Percentiles rank a stretch among this genome's conserved stretches.
These are phyloP conservation scores for Quercus dentata DNA, from an alignment of 306 rosid species.

Conservation along the genomic window DNA sequence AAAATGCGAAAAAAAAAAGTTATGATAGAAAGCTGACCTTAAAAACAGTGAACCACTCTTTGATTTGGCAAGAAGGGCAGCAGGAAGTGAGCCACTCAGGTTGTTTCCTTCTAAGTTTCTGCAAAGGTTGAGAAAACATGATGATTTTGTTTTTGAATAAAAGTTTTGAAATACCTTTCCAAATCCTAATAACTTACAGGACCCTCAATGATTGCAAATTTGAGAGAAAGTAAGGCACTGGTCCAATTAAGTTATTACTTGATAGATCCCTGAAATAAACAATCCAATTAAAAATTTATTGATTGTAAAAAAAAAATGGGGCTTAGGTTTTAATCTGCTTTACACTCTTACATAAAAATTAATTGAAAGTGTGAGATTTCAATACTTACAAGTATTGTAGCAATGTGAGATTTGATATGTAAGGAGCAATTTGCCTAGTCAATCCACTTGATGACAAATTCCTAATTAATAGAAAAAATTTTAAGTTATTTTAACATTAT, in stretches of 20 bases:
- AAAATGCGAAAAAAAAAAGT: background rate
- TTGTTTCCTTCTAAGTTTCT: slow-evolving; percentile 52
- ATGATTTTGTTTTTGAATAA: background rate
- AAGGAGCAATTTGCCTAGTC: slow-evolving; percentile 33
- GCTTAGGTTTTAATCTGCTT: slow-evolving; percentile 8
- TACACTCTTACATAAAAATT: too few species aligned
- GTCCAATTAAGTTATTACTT: slow-evolving; percentile 40
- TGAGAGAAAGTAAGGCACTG: slow-evolving; percentile 38
- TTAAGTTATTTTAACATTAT: too few species aligned
- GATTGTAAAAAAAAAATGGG: background rate
- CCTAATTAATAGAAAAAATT: slow-evolving; percentile 17
- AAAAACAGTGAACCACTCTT: slow-evolving; percentile 32
- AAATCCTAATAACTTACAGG: slow-evolving; percentile 33
- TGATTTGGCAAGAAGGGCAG: slow-evolving; percentile 25
- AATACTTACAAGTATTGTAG: slow-evolving; percentile 43
- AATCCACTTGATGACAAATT: slow-evolving; percentile 45
- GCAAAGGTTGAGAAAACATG: slow-evolving; percentile 13
- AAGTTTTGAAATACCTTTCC: background rate
- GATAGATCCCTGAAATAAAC: slow-evolving; percentile 54
- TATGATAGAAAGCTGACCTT: slow-evolving; percentile 33
- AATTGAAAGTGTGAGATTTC: background rate
- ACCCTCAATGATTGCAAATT: slow-evolving; percentile 22
- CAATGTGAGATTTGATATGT: slow-evolving; percentile 36
- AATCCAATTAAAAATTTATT: slow-evolving; percentile 13
- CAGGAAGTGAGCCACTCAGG: slow-evolving; percentile 39